Conservation (phyloP, 1,284 basidiomycete genomes). For the Sporisorium graminicola region DNA sequence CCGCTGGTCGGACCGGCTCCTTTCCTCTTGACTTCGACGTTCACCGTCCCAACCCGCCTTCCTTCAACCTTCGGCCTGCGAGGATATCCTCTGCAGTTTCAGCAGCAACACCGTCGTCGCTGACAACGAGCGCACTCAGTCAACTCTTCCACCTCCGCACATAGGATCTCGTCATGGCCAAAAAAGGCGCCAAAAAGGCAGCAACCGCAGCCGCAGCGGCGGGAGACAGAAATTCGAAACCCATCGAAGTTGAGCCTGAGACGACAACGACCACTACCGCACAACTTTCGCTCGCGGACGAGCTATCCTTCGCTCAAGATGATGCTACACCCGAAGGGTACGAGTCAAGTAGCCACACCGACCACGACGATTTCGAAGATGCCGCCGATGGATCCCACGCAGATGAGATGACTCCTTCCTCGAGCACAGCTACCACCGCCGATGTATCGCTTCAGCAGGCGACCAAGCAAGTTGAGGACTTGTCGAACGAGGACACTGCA, state of each 20-base stretch:
- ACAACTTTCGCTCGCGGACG: constrained; percentile 29
- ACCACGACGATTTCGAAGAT: constrained; percentile 51
- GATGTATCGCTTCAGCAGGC: constrained; percentile 1
- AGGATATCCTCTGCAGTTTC: not conserved
- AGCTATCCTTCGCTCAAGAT: constrained; percentile 23
- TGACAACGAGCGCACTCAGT: not conserved
- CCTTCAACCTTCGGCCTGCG: too few relatives aligned
- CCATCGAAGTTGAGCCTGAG: constrained; percentile 4
- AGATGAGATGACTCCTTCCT: constrained; percentile 30
- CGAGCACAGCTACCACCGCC: constrained; percentile 19
- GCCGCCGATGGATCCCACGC: constrained; percentile 41
- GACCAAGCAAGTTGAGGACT: not conserved
- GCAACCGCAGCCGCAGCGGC: constrained; percentile 4
- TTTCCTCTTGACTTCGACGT: constrained; percentile 13
- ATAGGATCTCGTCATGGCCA: constrained; percentile 9
- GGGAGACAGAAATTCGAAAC: constrained; percentile 13
- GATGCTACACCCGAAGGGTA: constrained; percentile 24
- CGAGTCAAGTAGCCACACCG: constrained; percentile 44
- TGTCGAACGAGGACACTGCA: constrained; percentile 14
- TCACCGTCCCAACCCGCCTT: not conserved
- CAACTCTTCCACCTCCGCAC: not conserved
- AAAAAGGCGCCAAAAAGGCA: constrained; percentile 20
- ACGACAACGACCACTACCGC: not conserved
- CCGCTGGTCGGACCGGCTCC: constrained; percentile 24
- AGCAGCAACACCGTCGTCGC: not conserved